Evolutionary conservation across 768 basidiomycete species (phyloP).

Genomic region (Cyclocybe cylindracea): DNA sequence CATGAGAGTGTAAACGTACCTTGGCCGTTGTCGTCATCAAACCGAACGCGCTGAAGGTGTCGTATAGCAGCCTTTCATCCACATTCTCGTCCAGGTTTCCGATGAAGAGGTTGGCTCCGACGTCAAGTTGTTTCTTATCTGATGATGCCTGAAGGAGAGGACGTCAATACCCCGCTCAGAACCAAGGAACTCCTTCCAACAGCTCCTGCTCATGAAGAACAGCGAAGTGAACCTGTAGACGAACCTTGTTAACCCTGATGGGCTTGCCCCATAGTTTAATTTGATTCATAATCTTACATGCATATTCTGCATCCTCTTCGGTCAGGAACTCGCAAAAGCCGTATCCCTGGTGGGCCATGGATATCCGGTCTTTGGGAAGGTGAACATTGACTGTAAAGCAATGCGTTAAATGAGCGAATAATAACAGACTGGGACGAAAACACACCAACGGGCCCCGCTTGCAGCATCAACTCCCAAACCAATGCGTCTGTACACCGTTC

Average conservation of each 20-base stretch:
- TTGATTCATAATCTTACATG: conserved; percentile 99
- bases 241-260: conserved; percentile 96
- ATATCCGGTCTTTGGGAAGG: conserved; percentile 96
- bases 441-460: conserved; percentile 98
- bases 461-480: conserved; percentile 98
- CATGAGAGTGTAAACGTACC: conserved; percentile 39
- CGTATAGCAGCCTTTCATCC: conserved; percentile 89
- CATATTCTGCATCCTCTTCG: conserved; percentile 99
- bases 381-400: conserved; percentile 86
- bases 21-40: conserved; percentile 91
- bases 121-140: conserved; percentile 97
- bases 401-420: background rate
- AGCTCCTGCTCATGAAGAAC: background rate
- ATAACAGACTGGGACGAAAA: conserved; percentile 11
- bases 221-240: conserved; percentile 25
- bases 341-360: conserved; percentile 98
- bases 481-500: conserved; percentile 93
- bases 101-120: conserved; percentile 96
- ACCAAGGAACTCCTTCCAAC: background rate
- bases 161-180: conserved; percentile 12
- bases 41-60: conserved; percentile 95
- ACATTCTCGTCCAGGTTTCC: conserved; percentile 95
- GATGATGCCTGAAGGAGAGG: conserved; percentile 75
- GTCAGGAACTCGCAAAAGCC: conserved; percentile 99
- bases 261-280: conserved; percentile 99